These are phyloP conservation scores for Suhomyces atakaporum DNA, from an alignment of 1,139 yeast genomes.

Conservation along the genomic window DNA sequence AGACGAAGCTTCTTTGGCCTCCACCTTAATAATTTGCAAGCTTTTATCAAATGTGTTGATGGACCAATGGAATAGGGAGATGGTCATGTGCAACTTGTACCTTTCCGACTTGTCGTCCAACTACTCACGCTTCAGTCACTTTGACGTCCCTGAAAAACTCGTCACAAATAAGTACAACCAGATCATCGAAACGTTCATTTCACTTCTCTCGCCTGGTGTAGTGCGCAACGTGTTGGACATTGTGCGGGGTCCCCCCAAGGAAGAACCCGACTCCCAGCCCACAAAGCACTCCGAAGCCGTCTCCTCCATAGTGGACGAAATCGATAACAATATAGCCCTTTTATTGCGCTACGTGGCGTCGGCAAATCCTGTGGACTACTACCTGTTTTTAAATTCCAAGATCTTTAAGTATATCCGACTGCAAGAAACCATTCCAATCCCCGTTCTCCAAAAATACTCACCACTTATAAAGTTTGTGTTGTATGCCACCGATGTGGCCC, in stretches of 20 bases:
- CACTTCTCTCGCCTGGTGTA: conserved; percentile 17
- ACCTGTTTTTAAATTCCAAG: conserved; percentile 38
- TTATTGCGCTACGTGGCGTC: conserved; percentile 54
- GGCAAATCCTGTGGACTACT: conserved; percentile 55
- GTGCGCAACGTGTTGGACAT: conserved; percentile 16
- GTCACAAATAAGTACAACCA: conserved; percentile 8
- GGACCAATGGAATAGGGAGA: conserved; percentile 30
- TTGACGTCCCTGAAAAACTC: conserved; percentile 16
- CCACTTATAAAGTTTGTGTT: conserved; percentile 55
- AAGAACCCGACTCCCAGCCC: conserved; percentile 1
- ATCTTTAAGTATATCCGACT: conserved; percentile 36
- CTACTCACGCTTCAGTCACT: conserved; percentile 19
- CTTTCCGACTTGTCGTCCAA: conserved; percentile 16
- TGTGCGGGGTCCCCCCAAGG: conserved; percentile 13
- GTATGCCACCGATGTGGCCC: conserved; percentile 39
- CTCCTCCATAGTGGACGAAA: conserved; percentile 25
- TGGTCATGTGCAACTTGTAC: conserved; percentile 8
- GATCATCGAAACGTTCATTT: conserved; percentile 16
- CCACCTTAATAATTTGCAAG: conserved; percentile 37
- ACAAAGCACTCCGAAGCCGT: conserved; percentile 5
- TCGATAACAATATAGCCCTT: conserved; percentile 49
- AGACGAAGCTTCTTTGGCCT: conserved; percentile 35
- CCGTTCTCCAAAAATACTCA: conserved; percentile 40
- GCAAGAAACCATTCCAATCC: conserved; percentile 46
- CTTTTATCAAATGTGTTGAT: conserved; percentile 34